Evolutionary conservation across 2,329 filamentous ascomycete genomes (phyloP), one percentile per base, ranked within the genome.

Genomic region (Penicillium sp.): DNA sequence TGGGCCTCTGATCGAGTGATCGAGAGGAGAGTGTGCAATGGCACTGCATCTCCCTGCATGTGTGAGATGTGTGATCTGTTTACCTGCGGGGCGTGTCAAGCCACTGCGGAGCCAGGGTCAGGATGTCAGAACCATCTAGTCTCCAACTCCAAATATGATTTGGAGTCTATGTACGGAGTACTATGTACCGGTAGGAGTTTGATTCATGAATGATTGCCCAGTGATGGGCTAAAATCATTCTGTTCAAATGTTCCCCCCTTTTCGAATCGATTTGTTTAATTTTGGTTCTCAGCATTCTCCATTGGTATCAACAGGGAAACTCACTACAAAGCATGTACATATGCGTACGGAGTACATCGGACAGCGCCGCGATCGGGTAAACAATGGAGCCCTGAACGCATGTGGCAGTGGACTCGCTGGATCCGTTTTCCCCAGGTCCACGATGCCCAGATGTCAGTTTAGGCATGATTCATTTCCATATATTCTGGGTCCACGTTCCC

Each of bases 81-180:
- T 49, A 59, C 45, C 46, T 58, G 60, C 59, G 59, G 60, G 60
- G 60, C 57, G 37, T 57, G 55, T 59, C 60, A 60, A 62, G 60
- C 60, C 60, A 62, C 60, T 60, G 60, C 59, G 59, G 59, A 60
- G 55, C 53, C 53, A 31, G 37, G 26, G 45, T 26, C 33, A 43
- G 35, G 44, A 53, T 53, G 49, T 51, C 50, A 45, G 42, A 37
- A 46, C 41, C 25, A 18, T n/a, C 33, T 6, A 12, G 40, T 44
- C 41, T 35, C n/a, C 15, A 45, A 31, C 31, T 20, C 23, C 31
- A 40, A 23, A 31, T n/a, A 44, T n/a, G 4, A 26, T 27, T 15
- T 25, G 25, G 42, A 18, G 22, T 27, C 18, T 27, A 18, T 44
- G n/a, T 44, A 18, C 33, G n/a, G n/a, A 18, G 33, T 9, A 18